Base-by-base conservation (phyloP, 2,329 filamentous ascomycete species). In the Colletotrichum navitas region DNA sequence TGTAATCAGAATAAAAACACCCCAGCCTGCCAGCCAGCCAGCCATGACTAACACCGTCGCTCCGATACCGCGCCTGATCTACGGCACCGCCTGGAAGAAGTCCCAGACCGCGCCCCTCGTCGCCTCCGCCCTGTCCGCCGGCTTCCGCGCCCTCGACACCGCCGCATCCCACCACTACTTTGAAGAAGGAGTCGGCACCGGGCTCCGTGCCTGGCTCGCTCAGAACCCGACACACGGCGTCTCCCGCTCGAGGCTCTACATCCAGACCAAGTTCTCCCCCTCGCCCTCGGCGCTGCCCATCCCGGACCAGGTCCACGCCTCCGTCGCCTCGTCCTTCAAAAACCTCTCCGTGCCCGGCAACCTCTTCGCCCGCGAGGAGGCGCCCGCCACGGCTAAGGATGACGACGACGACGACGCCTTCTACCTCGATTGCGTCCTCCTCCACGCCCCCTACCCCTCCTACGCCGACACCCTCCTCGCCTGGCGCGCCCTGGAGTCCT, bases 11-110 rank as follows among this genome's bases (percentile, higher is more conserved):
- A 11, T 24, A 36, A 24, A 41, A 43, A 21, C 18, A 29, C 21
- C 29, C 6, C 39, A 47, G 11, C 7, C 43, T n/a, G 6, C 63
- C 26, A 36, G n/a, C 12, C 12, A 59, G 6, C 63, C 26, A 36
- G n/a, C 12, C 12, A 59, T 65, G 61, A 49, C 64, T 21, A 67
- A 62, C 39, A 51, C 52, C 29, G 49, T 59, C 39, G 60, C 72
- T 14, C 64, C 76, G 21, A 85, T 89, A 75, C 88, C 87, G 6
- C 85, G 83, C 73, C 82, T 91, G 39, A 76, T 96, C 73, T 96
- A 96, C 79, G 93, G 93, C 63, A 95, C 93, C 2, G 93, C 93
- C n/a, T 95, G 93, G 93, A 96, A 96, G 80, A 91, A 92, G 76
- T 89, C 91, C 1, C 82, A 82, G 24, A 94, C 92, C 0, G 85